A percentile compares a stretch with the other conserved stretches of the same genome.
These are phyloP conservation scores for Backusella luteola DNA, from an alignment of 192 early-diverging fungal genomes.

Conservation along the genomic window DNA sequence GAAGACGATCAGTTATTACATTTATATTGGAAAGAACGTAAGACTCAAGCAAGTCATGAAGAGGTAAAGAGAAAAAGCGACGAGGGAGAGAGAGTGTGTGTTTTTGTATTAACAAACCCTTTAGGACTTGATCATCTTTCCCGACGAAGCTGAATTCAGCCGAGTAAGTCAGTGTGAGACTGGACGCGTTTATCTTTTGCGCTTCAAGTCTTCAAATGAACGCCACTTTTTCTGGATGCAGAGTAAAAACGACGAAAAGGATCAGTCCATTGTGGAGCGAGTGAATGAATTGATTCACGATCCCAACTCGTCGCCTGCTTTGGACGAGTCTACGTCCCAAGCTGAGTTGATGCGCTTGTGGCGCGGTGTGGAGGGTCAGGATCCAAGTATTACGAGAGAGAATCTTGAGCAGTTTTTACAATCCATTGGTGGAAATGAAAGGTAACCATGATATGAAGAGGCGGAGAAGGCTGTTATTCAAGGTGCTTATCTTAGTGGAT, in stretches of 20 bases:
- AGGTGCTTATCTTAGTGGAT: not conserved
- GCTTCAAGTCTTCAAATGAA: constrained; percentile 78
- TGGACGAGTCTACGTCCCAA: constrained; percentile 16
- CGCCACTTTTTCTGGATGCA: constrained; percentile 88
- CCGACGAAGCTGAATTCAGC: constrained; percentile 70
- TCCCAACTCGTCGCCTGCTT: constrained; percentile 24
- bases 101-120: not conserved
- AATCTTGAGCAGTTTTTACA: constrained; percentile 40
- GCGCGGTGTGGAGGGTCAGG: not conserved
- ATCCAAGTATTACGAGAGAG: constrained; percentile 24
- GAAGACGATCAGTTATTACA: constrained; percentile 73
- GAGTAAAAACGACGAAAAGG: constrained; percentile 56
- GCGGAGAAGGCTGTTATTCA: not conserved
- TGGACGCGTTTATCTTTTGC: constrained; percentile 78
- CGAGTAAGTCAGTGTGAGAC: constrained; percentile 49
- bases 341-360: constrained; percentile 30
- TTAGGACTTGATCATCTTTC: constrained; percentile 71
- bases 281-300: constrained; percentile 63
- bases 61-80: constrained; percentile 16
- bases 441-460: not conserved
- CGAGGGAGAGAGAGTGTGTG: not conserved
- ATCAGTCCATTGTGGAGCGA: constrained; percentile 50
- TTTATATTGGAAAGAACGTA: constrained; percentile 80
- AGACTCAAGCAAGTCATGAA: constrained; percentile 47
- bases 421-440: constrained; percentile 23